Percentiles rank a stretch among this genome's conserved stretches.
Evolutionary conservation across 225 moss, liverwort and hornwort species (phyloP).

Genomic region (Physcomitrium patens): DNA sequence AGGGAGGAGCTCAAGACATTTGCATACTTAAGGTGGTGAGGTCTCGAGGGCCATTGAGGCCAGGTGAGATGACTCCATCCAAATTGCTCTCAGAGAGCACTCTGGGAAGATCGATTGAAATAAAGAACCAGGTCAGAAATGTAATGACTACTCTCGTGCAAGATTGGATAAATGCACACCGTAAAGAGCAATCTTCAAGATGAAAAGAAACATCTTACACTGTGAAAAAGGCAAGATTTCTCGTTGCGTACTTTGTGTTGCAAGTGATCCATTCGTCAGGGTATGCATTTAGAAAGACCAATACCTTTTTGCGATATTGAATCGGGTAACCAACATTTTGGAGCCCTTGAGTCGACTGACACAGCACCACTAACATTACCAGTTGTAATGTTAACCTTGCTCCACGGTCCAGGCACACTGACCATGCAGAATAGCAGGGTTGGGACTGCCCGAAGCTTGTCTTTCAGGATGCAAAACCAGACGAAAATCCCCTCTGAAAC

Average conservation of each 20-base stretch:
- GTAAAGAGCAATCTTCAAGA: too few species aligned
- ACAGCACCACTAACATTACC: background rate
- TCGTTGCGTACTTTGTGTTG: background rate
- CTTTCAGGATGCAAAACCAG: too few species aligned
- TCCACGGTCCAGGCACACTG: background rate
- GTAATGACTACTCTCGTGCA: background rate
- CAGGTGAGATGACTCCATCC: constrained; percentile 14
- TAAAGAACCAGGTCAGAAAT: background rate
- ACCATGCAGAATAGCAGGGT: background rate
- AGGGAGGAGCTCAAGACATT: background rate
- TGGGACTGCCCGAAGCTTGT: too few species aligned
- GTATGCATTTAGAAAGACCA: too few species aligned
- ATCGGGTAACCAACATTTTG: too few species aligned
- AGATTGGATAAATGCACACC: too few species aligned
- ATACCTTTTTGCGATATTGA: too few species aligned
- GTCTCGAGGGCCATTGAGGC: constrained; percentile 20
- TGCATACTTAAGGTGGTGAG: constrained; percentile 36
- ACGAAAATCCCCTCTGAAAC: too few species aligned
- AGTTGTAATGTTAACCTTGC: background rate
- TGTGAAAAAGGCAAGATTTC: constrained; percentile 9
- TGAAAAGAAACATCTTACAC: constrained; percentile 7
- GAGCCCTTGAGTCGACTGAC: too few species aligned
- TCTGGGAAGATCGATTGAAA: background rate
- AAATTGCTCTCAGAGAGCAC: constrained; percentile 30
- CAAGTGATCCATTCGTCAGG: constrained; percentile 41